Evolutionary conservation across 768 basidiomycete genomes (phyloP).

Genomic region (Mycena polygramma): DNA sequence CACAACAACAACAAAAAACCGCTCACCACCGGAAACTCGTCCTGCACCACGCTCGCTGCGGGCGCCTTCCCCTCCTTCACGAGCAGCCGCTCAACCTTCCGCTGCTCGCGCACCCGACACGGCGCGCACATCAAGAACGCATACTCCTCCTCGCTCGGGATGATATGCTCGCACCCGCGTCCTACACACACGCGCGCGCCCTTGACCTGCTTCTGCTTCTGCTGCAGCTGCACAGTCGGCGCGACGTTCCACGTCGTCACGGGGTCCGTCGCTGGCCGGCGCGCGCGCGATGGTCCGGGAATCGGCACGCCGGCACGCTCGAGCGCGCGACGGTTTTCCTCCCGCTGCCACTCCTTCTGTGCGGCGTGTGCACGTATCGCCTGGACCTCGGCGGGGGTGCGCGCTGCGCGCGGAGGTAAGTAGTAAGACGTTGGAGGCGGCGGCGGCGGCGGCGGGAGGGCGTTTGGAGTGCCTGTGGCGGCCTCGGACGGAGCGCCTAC

Average conservation of each 20-base stretch:
- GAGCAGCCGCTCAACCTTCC: constrained; percentile 36
- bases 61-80: constrained; percentile 23
- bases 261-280: not conserved
- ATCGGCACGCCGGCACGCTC: constrained; percentile 1
- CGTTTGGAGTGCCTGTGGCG: too few relatives aligned
- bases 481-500: too few relatives aligned
- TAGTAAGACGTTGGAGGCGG: not conserved
- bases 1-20: not conserved
- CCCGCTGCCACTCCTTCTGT: constrained; percentile 34
- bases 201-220: constrained; percentile 1
- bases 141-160: constrained; percentile 55
- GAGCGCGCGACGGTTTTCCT: constrained; percentile 34
- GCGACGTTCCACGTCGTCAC: constrained; percentile 19
- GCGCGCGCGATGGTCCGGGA: not conserved
- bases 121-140: constrained; percentile 54
- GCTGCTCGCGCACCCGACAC: constrained; percentile 49
- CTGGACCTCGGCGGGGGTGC: not conserved
- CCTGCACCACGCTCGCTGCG: not conserved
- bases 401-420: not conserved
- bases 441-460: not conserved
- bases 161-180: constrained; percentile 49
- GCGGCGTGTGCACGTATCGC: constrained; percentile 7
- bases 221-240: not conserved
- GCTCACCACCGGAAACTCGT: constrained; percentile 26
- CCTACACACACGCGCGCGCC: constrained; percentile 55